A percentile compares a stretch with the other conserved stretches of the same genome.
Evolutionary conservation across 345 rosid species (phyloP).

Genomic region (Abelmoschus esculentus): DNA sequence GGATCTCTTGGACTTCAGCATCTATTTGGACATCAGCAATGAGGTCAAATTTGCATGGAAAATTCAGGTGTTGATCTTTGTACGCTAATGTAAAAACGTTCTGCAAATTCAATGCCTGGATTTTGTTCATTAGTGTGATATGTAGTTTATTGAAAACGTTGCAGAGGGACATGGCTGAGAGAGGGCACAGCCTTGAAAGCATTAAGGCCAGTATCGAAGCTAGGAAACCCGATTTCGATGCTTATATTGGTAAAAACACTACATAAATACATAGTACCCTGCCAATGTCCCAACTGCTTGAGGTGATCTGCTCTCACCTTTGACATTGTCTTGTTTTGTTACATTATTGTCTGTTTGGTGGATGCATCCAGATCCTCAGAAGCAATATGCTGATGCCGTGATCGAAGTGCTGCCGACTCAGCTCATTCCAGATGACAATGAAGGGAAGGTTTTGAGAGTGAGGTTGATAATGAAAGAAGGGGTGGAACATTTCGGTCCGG

Average conservation of each 20-base stretch:
- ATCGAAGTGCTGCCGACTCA: not conserved
- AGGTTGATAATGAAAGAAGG: slow-evolving; percentile 92
- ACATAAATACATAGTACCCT: too few relatives aligned
- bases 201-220: not conserved
- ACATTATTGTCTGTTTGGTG: not conserved
- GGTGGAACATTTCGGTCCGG: slow-evolving; percentile 73
- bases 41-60: not conserved
- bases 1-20: not conserved
- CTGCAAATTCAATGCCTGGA: not conserved
- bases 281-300: not conserved
- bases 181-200: not conserved
- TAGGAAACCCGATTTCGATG: not conserved
- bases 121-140: not conserved
- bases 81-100: not conserved
- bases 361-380: not conserved
- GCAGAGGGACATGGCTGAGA: not conserved
- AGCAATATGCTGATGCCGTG: not conserved
- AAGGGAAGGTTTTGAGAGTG: slow-evolving; percentile 87
- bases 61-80: not conserved
- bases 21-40: not conserved
- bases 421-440: slow-evolving; percentile 83
- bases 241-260: not conserved
- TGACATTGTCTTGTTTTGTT: not conserved
- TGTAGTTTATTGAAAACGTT: not conserved
- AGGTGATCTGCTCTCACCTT: not conserved